Evolutionary conservation across 805 yeast species (phyloP).

Genomic region (Starmerella scarabaei): DNA sequence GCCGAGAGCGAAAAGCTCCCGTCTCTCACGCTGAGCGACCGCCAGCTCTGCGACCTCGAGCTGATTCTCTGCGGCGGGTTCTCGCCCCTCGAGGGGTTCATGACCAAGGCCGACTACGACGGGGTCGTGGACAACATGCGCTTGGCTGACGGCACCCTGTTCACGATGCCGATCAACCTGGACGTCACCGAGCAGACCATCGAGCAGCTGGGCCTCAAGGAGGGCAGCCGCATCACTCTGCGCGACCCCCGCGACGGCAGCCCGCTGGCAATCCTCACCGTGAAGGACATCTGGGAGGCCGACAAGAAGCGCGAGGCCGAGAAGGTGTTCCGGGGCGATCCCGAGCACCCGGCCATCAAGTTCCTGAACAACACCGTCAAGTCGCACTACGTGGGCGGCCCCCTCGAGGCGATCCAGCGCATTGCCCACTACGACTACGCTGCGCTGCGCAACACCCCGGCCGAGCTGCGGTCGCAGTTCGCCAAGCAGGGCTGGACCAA

Average conservation of each 20-base stretch:
- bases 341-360: constrained; percentile 86
- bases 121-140: constrained; percentile 57
- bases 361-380: constrained; percentile 64
- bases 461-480: constrained; percentile 79
- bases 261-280: constrained; percentile 68
- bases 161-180: constrained; percentile 87
- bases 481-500: constrained; percentile 67
- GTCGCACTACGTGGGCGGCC: constrained; percentile 80
- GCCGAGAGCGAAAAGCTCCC: constrained; percentile 42
- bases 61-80: constrained; percentile 87
- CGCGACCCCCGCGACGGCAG: constrained; percentile 71
- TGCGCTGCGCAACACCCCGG: constrained; percentile 77
- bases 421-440: constrained; percentile 87
- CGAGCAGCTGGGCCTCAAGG: constrained; percentile 29
- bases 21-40: constrained; percentile 47
- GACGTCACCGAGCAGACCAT: constrained; percentile 52
- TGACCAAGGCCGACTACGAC: constrained; percentile 53
- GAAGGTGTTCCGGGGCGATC: constrained; percentile 88
- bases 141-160: constrained; percentile 60
- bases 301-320: constrained; percentile 68
- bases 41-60: constrained; percentile 90
- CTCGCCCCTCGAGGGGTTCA: constrained; percentile 69
- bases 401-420: constrained; percentile 64
- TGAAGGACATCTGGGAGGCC: constrained; percentile 69
- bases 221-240: constrained; percentile 55